phyloP scores from a whole-genome alignment of 106 monocot species.

The Apostasia ramifera region DNA sequence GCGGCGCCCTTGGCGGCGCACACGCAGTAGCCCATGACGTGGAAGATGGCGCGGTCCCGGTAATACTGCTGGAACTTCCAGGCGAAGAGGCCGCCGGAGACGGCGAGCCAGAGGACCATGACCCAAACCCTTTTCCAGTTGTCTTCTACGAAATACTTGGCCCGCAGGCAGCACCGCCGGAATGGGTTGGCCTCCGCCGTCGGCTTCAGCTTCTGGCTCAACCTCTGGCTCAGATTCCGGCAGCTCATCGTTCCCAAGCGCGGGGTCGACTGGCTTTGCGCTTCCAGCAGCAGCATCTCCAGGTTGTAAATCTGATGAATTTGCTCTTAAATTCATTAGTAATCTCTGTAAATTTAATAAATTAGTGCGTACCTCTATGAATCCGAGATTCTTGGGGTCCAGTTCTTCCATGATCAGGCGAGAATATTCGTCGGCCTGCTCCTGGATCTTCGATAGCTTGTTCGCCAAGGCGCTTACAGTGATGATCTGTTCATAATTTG shows the following conservation, averaged over 20 bases:
- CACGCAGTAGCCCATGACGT: slow-evolving; percentile 82
- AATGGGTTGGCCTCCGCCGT: slow-evolving; percentile 32
- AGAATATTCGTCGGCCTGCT: slow-evolving; percentile 37
- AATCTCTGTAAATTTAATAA: neutral
- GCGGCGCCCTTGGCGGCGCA: slow-evolving; percentile 66
- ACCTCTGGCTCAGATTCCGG: slow-evolving; percentile 26
- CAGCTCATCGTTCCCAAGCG: slow-evolving; percentile 11
- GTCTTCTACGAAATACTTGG: slow-evolving; percentile 47
- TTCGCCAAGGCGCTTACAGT: slow-evolving; percentile 70
- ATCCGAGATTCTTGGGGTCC: slow-evolving; percentile 50
- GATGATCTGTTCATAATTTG: slow-evolving; percentile 11
- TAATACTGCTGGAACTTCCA: slow-evolving; percentile 69
- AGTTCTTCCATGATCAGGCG: slow-evolving; percentile 63
- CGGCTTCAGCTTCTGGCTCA: slow-evolving; percentile 43
- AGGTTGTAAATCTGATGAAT: slow-evolving; percentile 18
- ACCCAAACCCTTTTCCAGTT: slow-evolving; percentile 82
- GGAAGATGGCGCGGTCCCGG: slow-evolving; percentile 27
- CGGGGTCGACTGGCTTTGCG: neutral
- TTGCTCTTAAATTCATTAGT: neutral
- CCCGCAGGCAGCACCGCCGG: slow-evolving; percentile 13
- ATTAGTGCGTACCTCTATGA: slow-evolving; percentile 40
- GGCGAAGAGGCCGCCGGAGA: slow-evolving; percentile 31
- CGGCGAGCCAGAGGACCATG: slow-evolving; percentile 36
- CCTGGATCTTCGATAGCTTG: slow-evolving; percentile 61
- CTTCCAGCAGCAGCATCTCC: slow-evolving; percentile 19